Percentiles rank a stretch among this genome's conserved stretches.
These are phyloP conservation scores for Scheffersomyces lignosus DNA, from an alignment of 805 yeast genomes.

Conservation along the genomic window DNA sequence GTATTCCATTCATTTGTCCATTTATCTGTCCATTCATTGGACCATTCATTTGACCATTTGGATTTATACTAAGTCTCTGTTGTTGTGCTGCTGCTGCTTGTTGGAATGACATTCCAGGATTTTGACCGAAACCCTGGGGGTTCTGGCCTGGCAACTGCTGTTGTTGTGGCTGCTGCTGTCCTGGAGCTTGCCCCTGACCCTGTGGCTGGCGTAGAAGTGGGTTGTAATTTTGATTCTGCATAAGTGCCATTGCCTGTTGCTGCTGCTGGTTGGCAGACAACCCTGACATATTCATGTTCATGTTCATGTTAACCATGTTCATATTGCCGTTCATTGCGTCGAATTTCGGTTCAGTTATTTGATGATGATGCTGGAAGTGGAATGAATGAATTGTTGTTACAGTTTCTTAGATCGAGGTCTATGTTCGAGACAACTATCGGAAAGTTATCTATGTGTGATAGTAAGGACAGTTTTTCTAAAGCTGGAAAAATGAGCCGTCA, in stretches of 20 bases:
- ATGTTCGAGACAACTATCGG: too few relatives aligned
- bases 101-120: conserved; percentile 1
- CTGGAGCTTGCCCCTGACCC: conserved; percentile 2
- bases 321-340: conserved; percentile 9
- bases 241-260: conserved; percentile 5
- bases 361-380: too few relatives aligned
- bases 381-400: too few relatives aligned
- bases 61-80: too few relatives aligned
- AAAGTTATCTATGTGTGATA: too few relatives aligned
- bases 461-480: too few relatives aligned
- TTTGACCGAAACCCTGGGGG: conserved; percentile 3
- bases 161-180: not conserved
- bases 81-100: conserved; percentile 2
- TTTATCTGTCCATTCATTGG: too few relatives aligned
- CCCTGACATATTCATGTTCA: conserved; percentile 3
- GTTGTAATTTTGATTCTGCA: conserved; percentile 6
- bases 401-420: too few relatives aligned
- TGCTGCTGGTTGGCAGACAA: conserved; percentile 6
- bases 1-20: conserved; percentile 8
- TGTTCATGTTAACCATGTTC: conserved; percentile 11
- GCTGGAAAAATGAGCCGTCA: too few relatives aligned
- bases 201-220: conserved; percentile 3
- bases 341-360: not conserved
- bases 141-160: not conserved
- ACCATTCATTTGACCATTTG: conserved; percentile 7